Base-by-base conservation (phyloP, 192 early-diverging fungal genomes). In the Entomortierella parvispora region DNA sequence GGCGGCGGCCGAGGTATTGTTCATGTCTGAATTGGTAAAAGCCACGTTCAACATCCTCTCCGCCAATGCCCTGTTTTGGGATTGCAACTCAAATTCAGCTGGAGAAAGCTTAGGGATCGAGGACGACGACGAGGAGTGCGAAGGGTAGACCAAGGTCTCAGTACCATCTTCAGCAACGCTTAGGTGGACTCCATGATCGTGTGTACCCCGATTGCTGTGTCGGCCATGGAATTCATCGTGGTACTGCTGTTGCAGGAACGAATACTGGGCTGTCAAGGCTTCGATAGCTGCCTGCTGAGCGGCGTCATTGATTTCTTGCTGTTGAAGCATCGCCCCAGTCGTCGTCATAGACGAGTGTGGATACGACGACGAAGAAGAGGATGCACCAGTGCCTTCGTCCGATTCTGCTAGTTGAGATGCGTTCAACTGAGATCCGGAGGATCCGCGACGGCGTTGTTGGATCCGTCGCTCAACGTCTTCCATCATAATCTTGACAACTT, bases 241-340 rank as follows among this genome's bases (percentile, higher is more conserved):
- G 0, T 71, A 61, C 17, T 75, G 62, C 45, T 75, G 56, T 32
- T 65, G 70, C 17, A 76, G 52, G 46, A 57, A 62, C 23, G 72
- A 65, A 47, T 68, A 76, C 28, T 68, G 72, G 2, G 72, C 72
- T 7, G 72, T 68, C 10, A 76, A 29, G 3, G 65, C 72, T 11
- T 64, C 72, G 20, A 76, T 62, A 25, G 72, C 72, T 0, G 72
- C 72, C 29, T 76, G 72, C 31, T 76, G 72, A n/a, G 72, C 72
- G 0, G 65, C 72, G 29, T 76, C 54, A 18, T 76, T 67, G 53
- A 76, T 68, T 23, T 67, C 63, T 17, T 75, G 71, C 22, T 66
- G 71, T 31, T 62, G 63, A 17, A 75, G 28, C 28, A 45, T 44
- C 8, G 64, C 64, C 14, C 46, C 48, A 2, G 52, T 52, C 25